Conservation (phyloP, 495 filamentous ascomycete species). For the Margaritispora aquatica region DNA sequence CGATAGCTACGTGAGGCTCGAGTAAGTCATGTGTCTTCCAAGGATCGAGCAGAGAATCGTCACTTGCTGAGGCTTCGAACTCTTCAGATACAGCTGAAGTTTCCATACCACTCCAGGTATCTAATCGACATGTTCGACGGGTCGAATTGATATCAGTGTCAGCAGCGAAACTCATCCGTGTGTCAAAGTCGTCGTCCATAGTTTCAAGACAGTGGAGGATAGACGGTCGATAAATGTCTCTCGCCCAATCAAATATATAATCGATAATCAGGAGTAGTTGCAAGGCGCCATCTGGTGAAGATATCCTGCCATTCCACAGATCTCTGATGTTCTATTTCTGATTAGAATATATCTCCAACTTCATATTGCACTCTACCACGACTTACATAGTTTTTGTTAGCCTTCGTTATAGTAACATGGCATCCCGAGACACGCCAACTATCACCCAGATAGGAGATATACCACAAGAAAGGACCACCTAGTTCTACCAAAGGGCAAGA, state of each 20-base stretch:
- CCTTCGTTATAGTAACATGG: background rate
- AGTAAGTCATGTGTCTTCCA: background rate
- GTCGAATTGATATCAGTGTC: too few relatives aligned
- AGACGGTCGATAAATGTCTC: conserved; percentile 4
- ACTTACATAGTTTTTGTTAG: too few relatives aligned
- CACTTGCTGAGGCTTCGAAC: too few relatives aligned
- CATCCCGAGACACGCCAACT: conserved; percentile 3
- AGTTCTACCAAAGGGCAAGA: background rate
- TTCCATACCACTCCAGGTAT: too few relatives aligned
- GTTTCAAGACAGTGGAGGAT: background rate
- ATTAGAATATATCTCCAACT: background rate
- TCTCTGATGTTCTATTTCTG: background rate
- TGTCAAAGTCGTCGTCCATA: background rate
- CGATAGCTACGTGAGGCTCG: background rate
- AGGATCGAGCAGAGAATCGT: too few relatives aligned
- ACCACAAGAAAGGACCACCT: conserved; percentile 4
- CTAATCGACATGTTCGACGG: too few relatives aligned
- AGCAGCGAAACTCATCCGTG: too few relatives aligned
- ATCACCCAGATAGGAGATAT: conserved; percentile 3
- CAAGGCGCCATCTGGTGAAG: background rate
- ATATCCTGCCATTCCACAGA: background rate
- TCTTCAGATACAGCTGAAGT: too few relatives aligned
- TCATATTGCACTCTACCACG: too few relatives aligned
- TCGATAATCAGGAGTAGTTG: conserved; percentile 12
- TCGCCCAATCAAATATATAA: conserved; percentile 10